Percentiles rank a stretch among this genome's conserved stretches.
These are phyloP conservation scores for Maudiozyma bulderi DNA, from an alignment of 805 yeast genomes.

Conservation along the genomic window DNA sequence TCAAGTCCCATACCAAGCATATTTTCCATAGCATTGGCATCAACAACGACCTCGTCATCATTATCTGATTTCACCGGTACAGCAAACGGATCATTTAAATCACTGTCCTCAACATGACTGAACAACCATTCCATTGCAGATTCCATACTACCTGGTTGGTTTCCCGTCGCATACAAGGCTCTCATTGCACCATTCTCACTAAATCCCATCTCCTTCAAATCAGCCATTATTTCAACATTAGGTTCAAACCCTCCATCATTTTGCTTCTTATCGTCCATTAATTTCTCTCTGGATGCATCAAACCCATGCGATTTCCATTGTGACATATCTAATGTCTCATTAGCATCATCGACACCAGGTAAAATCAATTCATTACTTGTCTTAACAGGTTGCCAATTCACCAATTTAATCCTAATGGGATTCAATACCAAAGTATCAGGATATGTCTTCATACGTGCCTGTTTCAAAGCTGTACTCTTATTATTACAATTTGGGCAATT, in stretches of 20 bases:
- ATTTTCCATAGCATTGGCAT: conserved; percentile 12
- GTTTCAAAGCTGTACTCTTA: conserved; percentile 21
- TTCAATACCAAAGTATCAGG: conserved; percentile 67
- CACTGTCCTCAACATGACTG: conserved; percentile 77
- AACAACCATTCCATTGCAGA: conserved; percentile 86
- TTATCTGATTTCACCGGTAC: neutral
- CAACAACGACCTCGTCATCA: neutral
- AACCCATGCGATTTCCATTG: conserved; percentile 33
- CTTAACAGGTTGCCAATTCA: conserved; percentile 82
- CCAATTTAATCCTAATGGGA: conserved; percentile 71
- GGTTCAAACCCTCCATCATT: conserved; percentile 37
- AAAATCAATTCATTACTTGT: conserved; percentile 59
- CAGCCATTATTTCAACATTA: conserved; percentile 42
- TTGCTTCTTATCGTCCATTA: conserved; percentile 17
- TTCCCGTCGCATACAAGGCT: conserved; percentile 69
- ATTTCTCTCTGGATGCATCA: conserved; percentile 17
- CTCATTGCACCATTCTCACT: conserved; percentile 52
- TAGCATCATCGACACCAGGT: conserved; percentile 26
- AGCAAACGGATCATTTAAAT: conserved; percentile 40
- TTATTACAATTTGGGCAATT: conserved; percentile 45
- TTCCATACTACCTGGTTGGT: conserved; percentile 39
- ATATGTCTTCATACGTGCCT: conserved; percentile 32
- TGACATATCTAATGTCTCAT: conserved; percentile 36
- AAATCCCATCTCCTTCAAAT: conserved; percentile 80
- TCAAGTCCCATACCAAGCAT: conserved; percentile 66